These are phyloP conservation scores for Rhododendron mucronatum DNA, from an alignment of 148 eudicot genomes.

Conservation along the genomic window DNA sequence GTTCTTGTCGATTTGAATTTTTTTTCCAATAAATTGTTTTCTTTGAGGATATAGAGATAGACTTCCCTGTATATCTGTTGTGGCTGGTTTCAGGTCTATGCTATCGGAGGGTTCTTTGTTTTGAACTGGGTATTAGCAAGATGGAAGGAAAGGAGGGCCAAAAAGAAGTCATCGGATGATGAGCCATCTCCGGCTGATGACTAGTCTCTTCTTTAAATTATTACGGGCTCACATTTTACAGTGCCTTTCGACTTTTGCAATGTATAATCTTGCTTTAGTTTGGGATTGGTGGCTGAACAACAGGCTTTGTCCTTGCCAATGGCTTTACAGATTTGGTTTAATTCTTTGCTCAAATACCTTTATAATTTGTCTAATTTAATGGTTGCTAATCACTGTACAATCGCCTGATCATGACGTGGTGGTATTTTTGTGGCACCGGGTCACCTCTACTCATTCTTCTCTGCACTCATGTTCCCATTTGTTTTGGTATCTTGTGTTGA, in stretches of 20 bases:
- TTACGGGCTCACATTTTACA: background rate
- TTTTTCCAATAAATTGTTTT: background rate
- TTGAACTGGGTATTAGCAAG: constrained; percentile 39
- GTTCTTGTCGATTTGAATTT: background rate
- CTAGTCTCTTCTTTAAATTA: constrained; percentile 2
- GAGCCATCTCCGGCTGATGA: constrained; percentile 28
- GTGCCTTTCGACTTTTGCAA: background rate
- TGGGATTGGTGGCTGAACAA: background rate
- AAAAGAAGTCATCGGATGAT: constrained; percentile 27
- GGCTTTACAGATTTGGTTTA: background rate
- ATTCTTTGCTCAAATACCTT: background rate
- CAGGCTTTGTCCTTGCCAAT: background rate
- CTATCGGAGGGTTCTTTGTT: constrained; percentile 44
- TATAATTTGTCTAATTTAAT: background rate
- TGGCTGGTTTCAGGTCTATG: constrained; percentile 34
- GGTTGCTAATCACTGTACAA: background rate
- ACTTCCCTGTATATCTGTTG: background rate
- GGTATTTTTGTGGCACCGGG: background rate
- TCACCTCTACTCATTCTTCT: background rate
- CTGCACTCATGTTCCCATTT: background rate
- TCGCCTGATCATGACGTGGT: background rate
- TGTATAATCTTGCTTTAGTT: constrained; percentile 1
- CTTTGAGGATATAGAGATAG: background rate
- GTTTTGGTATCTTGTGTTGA: no score
- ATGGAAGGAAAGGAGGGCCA: constrained; percentile 38